phyloP scores from a whole-genome alignment of 2,329 filamentous ascomycete genomes.

The Claviceps fusiformis region DNA sequence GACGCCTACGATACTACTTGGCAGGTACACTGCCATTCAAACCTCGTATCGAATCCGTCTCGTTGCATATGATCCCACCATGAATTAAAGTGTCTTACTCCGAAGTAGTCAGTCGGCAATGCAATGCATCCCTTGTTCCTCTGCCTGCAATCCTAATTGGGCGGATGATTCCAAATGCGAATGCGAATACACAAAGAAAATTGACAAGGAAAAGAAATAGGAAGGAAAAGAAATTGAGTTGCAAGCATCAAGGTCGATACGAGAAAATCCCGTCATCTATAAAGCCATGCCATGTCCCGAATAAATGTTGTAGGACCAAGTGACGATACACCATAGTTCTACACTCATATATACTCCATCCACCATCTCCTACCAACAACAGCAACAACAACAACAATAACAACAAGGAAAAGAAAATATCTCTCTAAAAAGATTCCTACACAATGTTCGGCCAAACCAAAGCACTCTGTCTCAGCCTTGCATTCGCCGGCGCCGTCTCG shows the following conservation, averaged over 20 bases:
- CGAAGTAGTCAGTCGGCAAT: background rate
- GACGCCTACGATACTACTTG: background rate
- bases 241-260: background rate
- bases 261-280: background rate
- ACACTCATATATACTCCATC: too few species aligned
- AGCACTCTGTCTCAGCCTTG: constrained; percentile 4
- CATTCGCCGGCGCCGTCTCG: constrained; percentile 5
- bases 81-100: background rate
- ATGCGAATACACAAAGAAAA: background rate
- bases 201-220: background rate
- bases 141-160: background rate
- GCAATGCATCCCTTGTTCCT: background rate
- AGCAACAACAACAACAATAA: too few species aligned
- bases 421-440: background rate
- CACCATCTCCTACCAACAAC: background rate
- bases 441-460: constrained; percentile 8
- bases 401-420: too few species aligned
- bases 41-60: background rate
- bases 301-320: background rate
- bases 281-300: background rate
- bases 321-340: too few species aligned
- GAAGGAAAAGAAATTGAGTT: background rate
- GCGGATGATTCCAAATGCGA: background rate
- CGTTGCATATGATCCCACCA: background rate
- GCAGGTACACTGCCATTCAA: background rate